A percentile compares a stretch with the other conserved stretches of the same genome.
phyloP scores from a whole-genome alignment of 2,329 filamentous ascomycete genomes.

The Alternaria dauci region DNA sequence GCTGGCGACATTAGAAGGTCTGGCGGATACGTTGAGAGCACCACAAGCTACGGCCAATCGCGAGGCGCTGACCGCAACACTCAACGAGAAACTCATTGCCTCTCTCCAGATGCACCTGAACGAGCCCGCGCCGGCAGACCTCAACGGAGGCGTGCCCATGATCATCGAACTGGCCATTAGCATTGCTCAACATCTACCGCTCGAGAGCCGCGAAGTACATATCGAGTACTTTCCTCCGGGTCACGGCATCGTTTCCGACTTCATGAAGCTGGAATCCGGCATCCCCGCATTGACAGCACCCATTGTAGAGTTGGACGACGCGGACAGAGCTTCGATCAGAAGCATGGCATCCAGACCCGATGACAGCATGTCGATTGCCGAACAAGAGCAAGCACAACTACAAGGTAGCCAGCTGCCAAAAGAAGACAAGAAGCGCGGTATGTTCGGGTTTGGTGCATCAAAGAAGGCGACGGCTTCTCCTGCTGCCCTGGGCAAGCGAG shows the following conservation, averaged over 20 bases:
- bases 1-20: slow-evolving; percentile 90
- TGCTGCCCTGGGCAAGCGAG: slow-evolving; percentile 51
- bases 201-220: slow-evolving; percentile 89
- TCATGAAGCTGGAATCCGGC: slow-evolving; percentile 83
- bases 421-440: slow-evolving; percentile 50
- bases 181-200: slow-evolving; percentile 83
- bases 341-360: slow-evolving; percentile 46
- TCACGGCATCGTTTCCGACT: slow-evolving; percentile 70
- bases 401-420: slow-evolving; percentile 36
- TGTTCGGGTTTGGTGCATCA: slow-evolving; percentile 55
- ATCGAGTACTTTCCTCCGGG: slow-evolving; percentile 87
- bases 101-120: slow-evolving; percentile 77
- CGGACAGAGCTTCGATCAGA: slow-evolving; percentile 51
- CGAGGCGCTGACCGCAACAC: slow-evolving; percentile 59
- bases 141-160: slow-evolving; percentile 89
- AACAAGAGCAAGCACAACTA: slow-evolving; percentile 47
- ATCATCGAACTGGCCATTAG: slow-evolving; percentile 91
- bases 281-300: slow-evolving; percentile 58
- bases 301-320: slow-evolving; percentile 52
- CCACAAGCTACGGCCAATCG: slow-evolving; percentile 72
- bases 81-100: slow-evolving; percentile 75
- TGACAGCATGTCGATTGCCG: slow-evolving; percentile 38
- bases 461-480: slow-evolving; percentile 47
- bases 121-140: slow-evolving; percentile 77
- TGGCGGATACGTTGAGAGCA: slow-evolving; percentile 74